Evolutionary conservation across 208 protist species (phyloP).

Genomic region (Trichomonas gallinae): DNA sequence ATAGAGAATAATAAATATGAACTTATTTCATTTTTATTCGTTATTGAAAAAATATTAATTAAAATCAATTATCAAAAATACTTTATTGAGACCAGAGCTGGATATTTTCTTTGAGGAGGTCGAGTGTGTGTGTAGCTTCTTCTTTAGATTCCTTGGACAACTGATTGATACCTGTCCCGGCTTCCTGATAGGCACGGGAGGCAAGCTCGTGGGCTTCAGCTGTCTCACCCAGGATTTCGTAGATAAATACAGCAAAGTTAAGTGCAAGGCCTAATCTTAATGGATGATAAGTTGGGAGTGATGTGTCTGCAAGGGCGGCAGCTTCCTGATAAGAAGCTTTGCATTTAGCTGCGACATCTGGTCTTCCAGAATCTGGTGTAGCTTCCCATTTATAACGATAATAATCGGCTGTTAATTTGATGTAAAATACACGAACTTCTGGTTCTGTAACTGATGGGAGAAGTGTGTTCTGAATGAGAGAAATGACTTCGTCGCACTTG

Average conservation of each 20-base stretch:
- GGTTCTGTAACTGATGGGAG: not conserved
- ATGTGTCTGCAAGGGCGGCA: not conserved
- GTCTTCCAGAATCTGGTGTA: not conserved
- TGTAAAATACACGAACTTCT: not conserved
- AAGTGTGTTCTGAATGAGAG: not conserved
- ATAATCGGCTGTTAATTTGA: not conserved
- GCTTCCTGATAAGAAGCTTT: slow-evolving; percentile 34
- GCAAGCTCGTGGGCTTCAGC: slow-evolving; percentile 33
- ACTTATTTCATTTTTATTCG: too few species aligned
- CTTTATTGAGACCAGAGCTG: too few species aligned
- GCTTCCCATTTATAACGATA: not conserved
- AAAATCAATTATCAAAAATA: too few species aligned
- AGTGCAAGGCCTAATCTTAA: slow-evolving; percentile 47
- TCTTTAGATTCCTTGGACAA: slow-evolving; percentile 54
- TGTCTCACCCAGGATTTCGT: slow-evolving; percentile 31
- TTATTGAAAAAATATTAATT: too few species aligned
- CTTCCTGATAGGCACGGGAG: slow-evolving; percentile 45
- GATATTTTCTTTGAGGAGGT: slow-evolving; percentile 59
- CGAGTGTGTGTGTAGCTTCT: slow-evolving; percentile 60
- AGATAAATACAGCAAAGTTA: slow-evolving; percentile 52
- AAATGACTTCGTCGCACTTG: not conserved
- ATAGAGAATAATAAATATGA: too few species aligned
- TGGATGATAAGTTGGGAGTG: not conserved
- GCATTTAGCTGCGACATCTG: slow-evolving; percentile 24
- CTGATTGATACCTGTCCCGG: slow-evolving; percentile 54